Conservation (phyloP, 768 basidiomycete genomes). For the Cyathus striatus region DNA sequence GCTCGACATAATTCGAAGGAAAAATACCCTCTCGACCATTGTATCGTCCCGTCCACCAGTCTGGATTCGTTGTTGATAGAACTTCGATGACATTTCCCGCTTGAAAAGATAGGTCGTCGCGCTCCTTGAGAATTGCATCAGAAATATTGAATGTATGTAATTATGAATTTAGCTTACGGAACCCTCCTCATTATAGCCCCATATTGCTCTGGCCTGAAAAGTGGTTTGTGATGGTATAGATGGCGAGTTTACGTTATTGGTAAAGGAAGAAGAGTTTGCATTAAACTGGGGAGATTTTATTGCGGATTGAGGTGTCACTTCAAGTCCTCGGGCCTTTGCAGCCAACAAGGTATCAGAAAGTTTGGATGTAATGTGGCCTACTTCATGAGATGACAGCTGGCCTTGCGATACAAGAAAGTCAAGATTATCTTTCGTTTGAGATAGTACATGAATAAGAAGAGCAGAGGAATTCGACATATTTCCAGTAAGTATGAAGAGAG, state of each 20-base stretch:
- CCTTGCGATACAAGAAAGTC: constrained; percentile 47
- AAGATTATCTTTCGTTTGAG: constrained; percentile 51
- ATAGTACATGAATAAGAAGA: constrained; percentile 41
- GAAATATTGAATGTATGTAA: neutral
- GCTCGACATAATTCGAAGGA: constrained; percentile 70
- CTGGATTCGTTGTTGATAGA: constrained; percentile 63
- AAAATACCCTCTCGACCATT: constrained; percentile 67
- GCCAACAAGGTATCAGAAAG: constrained; percentile 21
- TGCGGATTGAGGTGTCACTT: neutral
- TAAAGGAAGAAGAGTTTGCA: constrained; percentile 8
- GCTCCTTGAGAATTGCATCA: constrained; percentile 40
- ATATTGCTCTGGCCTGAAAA: constrained; percentile 48
- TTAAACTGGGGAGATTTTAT: constrained; percentile 7
- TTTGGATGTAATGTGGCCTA: constrained; percentile 37
- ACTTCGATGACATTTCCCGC: constrained; percentile 74
- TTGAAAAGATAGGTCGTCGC: constrained; percentile 68
- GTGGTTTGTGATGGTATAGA: constrained; percentile 14
- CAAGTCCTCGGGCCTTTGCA: neutral
- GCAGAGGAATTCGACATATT: neutral
- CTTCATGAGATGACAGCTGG: constrained; percentile 42
- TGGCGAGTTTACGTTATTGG: constrained; percentile 6
- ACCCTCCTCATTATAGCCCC: constrained; percentile 62
- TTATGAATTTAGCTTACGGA: constrained; percentile 26
- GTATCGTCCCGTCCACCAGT: constrained; percentile 83
- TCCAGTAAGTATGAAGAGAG: neutral